Evolutionary conservation across 192 early-diverging fungal species (phyloP).

Genomic region (Podila epigama): DNA sequence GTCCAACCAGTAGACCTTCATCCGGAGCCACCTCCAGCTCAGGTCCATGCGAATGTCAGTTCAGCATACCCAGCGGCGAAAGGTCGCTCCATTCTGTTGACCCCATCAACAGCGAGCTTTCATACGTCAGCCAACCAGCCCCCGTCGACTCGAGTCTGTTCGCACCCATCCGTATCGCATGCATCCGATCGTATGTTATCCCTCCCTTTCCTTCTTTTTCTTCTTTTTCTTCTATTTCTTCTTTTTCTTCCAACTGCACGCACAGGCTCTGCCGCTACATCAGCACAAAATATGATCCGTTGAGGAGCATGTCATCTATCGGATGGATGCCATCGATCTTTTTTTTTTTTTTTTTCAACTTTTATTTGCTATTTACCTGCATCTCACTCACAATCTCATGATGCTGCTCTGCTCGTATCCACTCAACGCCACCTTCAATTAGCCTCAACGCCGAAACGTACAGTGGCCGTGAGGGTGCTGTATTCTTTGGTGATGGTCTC

Average conservation of each 20-base stretch:
- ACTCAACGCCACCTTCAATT: too few relatives aligned
- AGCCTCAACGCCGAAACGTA: conserved; percentile 72
- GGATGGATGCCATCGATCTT: too few relatives aligned
- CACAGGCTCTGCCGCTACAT: too few relatives aligned
- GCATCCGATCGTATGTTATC: conserved; percentile 45
- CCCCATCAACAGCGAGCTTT: conserved; percentile 31
- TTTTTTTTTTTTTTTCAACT: background rate
- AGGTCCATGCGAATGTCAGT: conserved; percentile 39
- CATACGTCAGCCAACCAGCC: conserved; percentile 41
- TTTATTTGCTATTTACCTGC: too few relatives aligned
- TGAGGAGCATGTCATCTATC: too few relatives aligned
- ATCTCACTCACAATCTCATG: too few relatives aligned
- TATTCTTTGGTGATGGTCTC: conserved; percentile 73
- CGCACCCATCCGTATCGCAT: conserved; percentile 44
- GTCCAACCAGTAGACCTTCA: conserved; percentile 10
- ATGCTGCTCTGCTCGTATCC: too few relatives aligned
- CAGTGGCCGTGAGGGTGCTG: conserved; percentile 69
- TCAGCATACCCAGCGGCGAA: conserved; percentile 43
- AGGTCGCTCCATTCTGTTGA: conserved; percentile 43
- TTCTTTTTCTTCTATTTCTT: too few relatives aligned
- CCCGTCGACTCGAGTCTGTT: conserved; percentile 43
- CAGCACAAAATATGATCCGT: too few relatives aligned
- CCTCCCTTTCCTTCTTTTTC: background rate
- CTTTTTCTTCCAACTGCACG: too few relatives aligned
- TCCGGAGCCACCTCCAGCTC: conserved; percentile 3